Conservation (phyloP, 2,329 filamentous ascomycete genomes). For the Monilinia polystroma region DNA sequence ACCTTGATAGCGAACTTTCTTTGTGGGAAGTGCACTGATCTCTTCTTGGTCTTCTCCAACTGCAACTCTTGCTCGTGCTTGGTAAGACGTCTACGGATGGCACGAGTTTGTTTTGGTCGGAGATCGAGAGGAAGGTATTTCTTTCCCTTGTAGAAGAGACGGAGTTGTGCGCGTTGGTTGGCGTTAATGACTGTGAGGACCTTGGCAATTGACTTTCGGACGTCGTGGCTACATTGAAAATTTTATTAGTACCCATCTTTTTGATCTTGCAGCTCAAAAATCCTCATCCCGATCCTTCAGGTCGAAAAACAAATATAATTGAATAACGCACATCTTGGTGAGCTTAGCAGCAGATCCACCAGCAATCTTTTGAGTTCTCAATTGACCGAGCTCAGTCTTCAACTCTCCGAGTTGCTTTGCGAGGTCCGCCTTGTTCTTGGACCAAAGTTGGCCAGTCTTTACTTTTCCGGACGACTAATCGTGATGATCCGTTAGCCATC, state of each 20-base stretch:
- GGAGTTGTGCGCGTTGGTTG: constrained; percentile 97
- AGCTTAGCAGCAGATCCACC: constrained; percentile 91
- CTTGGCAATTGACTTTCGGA: constrained; percentile 99
- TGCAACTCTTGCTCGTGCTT: constrained; percentile 82
- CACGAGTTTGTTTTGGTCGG: constrained; percentile 96
- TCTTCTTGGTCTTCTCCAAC: constrained; percentile 97
- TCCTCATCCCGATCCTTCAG: not conserved
- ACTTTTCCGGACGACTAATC: constrained; percentile 66
- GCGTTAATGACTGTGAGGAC: constrained; percentile 99
- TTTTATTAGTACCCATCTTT: constrained; percentile 3
- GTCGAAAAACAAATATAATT: constrained; percentile 1
- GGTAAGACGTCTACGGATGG: constrained; percentile 92
- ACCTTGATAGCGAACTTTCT: constrained; percentile 99
- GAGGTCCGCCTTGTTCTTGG: constrained; percentile 99
- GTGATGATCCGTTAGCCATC: constrained; percentile 40
- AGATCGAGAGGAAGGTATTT: constrained; percentile 99
- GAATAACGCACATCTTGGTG: constrained; percentile 81
- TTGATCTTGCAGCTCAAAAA: not conserved
- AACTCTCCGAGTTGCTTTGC: constrained; percentile 91
- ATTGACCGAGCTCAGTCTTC: constrained; percentile 93
- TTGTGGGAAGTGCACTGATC: constrained; percentile 92
- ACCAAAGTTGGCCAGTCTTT: constrained; percentile 96
- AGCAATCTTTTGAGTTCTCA: constrained; percentile 97
- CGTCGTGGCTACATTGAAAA: constrained; percentile 71
- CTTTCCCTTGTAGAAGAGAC: constrained; percentile 99